A percentile compares a stretch with the other conserved stretches of the same genome.
Evolutionary conservation across 345 rosid species (phyloP).

Genomic region (Gossypium longicalyx): DNA sequence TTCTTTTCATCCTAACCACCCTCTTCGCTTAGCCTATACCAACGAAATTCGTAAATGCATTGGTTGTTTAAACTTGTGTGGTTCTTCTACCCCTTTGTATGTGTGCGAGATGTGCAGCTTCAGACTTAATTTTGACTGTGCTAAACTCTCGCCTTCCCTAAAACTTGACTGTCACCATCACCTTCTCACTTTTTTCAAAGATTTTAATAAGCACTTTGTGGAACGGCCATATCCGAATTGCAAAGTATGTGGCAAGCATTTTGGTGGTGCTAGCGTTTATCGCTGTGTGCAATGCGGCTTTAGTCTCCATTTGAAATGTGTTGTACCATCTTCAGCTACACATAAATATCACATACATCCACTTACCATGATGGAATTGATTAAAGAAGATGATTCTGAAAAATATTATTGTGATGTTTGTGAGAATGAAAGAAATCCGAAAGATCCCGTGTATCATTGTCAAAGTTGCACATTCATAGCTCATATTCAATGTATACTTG

Average conservation of each 20-base stretch:
- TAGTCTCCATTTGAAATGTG: not conserved
- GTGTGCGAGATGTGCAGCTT: not conserved
- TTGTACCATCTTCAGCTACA: not conserved
- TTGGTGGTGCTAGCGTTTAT: not conserved
- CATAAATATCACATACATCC: not conserved
- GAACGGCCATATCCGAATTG: not conserved
- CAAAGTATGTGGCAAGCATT: not conserved
- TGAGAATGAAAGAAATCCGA: not conserved
- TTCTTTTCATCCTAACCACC: not conserved
- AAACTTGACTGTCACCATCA: not conserved
- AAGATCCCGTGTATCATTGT: not conserved
- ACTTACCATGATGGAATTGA: not conserved
- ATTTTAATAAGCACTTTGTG: fast-evolving
- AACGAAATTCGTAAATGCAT: fast-evolving
- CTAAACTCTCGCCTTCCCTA: not conserved
- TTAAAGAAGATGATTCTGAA: not conserved
- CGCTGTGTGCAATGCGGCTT: not conserved
- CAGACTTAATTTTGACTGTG: not conserved
- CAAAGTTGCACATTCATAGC: not conserved
- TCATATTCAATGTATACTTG: not conserved
- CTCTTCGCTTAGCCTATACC: not conserved
- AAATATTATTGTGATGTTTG: not conserved
- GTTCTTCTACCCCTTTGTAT: fast-evolving
- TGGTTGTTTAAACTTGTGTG: not conserved
- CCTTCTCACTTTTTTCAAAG: not conserved